Evolutionary conservation across 805 yeast species (phyloP), one percentile per base, ranked within the genome.

Genomic region (Candida manassasensis): DNA sequence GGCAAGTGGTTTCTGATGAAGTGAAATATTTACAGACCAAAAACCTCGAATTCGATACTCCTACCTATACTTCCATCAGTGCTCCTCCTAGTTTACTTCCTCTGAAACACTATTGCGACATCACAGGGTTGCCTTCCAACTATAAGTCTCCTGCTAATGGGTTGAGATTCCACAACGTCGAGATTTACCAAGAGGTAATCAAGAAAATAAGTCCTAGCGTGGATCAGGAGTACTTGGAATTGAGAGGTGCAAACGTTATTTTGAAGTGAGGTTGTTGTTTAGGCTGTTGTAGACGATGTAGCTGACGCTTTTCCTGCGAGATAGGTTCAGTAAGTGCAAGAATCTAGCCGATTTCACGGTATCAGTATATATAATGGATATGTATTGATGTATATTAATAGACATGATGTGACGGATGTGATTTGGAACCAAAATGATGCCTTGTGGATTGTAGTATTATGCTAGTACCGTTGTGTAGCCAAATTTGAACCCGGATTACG

Each of bases 51-150:
- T 59, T 64, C 28, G 71, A 77, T 40, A 69, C 76, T 5, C 79
- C 87, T 8, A 84, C 90, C 0, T 84, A 76, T 57, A 72, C 78
- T 41, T 74, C 81, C 25, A 63, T 89, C 4, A 76, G 76, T 19
- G 95, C 96, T 0, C 95, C 96, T 3, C 97, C 97, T 0, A 82
- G 93, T 3, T 60, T 88, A 44, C 73, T 67, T 43, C 97, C 97
- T 0, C 63, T 70, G 12, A 86, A 82, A 61, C 81, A 79, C 43
- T 89, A 87, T 60, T 90, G 98, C 58, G 98, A 93, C 53, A 79
- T 90, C 32, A 90, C 97, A 0, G 98, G 98, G 0, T 64, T 90
- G 14, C 80, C 77, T 32, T 90, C 88, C 0, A 72, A 62, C 19
- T 90, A 90, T 66, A 80, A 75, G 52, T 71, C 81, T 17, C 93